Evolutionary conservation across 371 early-diverging fungal genomes (phyloP), one percentile per base, ranked within the genome.

Genomic region (Zopfochytrium polystomum): DNA sequence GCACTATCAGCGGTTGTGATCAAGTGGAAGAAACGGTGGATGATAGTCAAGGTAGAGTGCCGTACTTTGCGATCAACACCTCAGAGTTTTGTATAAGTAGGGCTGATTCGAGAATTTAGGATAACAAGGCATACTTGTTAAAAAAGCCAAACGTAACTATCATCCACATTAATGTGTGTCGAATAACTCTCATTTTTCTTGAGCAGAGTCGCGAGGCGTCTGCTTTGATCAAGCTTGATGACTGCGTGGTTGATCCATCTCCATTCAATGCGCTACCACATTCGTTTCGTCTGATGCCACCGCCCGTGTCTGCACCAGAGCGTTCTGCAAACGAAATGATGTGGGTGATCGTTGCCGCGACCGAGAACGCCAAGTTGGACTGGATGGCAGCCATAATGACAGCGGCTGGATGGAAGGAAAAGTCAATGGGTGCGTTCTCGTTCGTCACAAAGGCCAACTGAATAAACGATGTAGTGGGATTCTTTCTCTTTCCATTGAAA

Each of bases 61-160:
- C 22, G 15, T 22, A 22, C 15, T 7, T 42, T n/a, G 13, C n/a
- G 11, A 13, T n/a, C 11, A 42, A 42, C 11, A 42, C 11, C 42
- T n/a, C 13, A 47, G 9, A 25, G 25, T 13, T 13, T 7, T 47
- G 20, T 47, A 13, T 13, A 15, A 7, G 25, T 7, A 47, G 22
- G 9, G n/a, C n/a, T n/a, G 9, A 7, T 13, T 22, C 9, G 9
- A 42, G 11, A 42, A 22, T 25, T 9, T 25, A 47, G 35, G 56
- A 63, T 20, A 63, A 63, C 56, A 63, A 63, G 42, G 63, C 57
- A 4, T 63, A 48, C 47, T 27, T 63, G n/a, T 22, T 63, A 20
- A 63, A 63, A 34, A 15, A 22, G n/a, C 23, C n/a, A 45, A 47
- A n/a, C 35, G 63, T 63, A 56, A 15, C 6, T 7, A 52, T 27